Conservation (phyloP, 768 basidiomycete genomes). For the Punctularia strigosozonata region DNA sequence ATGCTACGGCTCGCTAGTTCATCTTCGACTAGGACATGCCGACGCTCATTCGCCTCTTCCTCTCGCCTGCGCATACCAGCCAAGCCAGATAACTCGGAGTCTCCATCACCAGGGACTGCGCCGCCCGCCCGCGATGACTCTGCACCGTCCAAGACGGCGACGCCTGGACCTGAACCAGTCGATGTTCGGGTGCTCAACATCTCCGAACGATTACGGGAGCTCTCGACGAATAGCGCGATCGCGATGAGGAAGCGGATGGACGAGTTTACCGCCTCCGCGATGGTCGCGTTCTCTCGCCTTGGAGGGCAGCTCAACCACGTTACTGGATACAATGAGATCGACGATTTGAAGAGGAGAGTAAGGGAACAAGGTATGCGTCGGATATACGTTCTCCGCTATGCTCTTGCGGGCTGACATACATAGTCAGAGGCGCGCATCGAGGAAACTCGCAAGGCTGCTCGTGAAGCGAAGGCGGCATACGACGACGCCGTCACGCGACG, state of each 20-base stretch:
- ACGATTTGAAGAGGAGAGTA: conserved; percentile 66
- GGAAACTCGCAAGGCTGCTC: conserved; percentile 51
- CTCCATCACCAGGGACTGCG: too few species aligned
- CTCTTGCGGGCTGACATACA: conserved; percentile 4
- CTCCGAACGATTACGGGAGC: conserved; percentile 28
- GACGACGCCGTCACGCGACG: conserved; percentile 72
- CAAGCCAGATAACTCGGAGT: too few species aligned
- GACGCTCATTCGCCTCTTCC: too few species aligned
- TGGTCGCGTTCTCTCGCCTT: conserved; percentile 55
- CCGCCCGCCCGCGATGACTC: too few species aligned
- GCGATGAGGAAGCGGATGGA: conserved; percentile 43
- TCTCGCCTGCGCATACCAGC: too few species aligned
- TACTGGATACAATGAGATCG: conserved; percentile 89
- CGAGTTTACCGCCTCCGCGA: conserved; percentile 42
- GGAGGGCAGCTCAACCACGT: conserved; percentile 74
- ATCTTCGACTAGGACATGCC: too few species aligned
- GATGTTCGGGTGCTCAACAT: too few species aligned
- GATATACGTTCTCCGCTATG: background rate
- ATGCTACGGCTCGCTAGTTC: too few species aligned
- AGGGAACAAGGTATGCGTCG: conserved; percentile 62
- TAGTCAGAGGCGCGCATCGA: conserved; percentile 63
- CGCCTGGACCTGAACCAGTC: too few species aligned
- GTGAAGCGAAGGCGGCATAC: conserved; percentile 62
- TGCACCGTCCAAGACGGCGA: too few species aligned
- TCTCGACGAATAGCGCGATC: conserved; percentile 26